A percentile compares a stretch with the other conserved stretches of the same genome.
phyloP scores from a whole-genome alignment of 2,329 filamentous ascomycete genomes.

The Aureobasidium namibiae region DNA sequence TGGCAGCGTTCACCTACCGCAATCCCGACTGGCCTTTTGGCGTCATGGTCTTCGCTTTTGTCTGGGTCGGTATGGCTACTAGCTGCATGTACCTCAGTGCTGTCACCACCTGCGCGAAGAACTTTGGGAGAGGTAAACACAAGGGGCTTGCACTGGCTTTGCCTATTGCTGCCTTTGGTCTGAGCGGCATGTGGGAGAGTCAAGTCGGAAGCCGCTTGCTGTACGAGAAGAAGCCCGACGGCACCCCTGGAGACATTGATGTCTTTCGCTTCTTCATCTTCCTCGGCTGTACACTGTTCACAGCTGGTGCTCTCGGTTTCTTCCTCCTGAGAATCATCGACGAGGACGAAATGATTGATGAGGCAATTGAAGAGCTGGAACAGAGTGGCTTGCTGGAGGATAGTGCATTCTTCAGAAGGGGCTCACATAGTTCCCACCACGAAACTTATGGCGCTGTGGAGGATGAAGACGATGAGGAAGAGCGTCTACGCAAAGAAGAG shows the following conservation, averaged over 20 bases:
- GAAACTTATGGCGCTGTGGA: constrained; percentile 56
- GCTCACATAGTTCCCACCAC: constrained; percentile 32
- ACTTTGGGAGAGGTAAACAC: constrained; percentile 83
- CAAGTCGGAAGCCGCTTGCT: constrained; percentile 75
- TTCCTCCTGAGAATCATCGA: constrained; percentile 72
- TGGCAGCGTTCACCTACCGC: constrained; percentile 72
- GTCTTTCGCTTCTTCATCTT: constrained; percentile 88
- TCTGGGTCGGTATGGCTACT: constrained; percentile 73
- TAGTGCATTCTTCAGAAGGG: constrained; percentile 60
- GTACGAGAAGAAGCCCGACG: constrained; percentile 59
- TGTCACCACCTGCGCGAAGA: constrained; percentile 96
- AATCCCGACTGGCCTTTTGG: constrained; percentile 62
- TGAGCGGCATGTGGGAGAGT: constrained; percentile 94
- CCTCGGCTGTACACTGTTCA: constrained; percentile 61
- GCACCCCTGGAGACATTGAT: constrained; percentile 51
- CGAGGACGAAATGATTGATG: constrained; percentile 80
- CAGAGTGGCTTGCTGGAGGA: constrained; percentile 74
- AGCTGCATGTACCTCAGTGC: constrained; percentile 82
- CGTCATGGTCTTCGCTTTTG: constrained; percentile 78
- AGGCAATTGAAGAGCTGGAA: constrained; percentile 84
- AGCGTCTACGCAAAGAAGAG: constrained; percentile 41
- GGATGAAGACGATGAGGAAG: constrained; percentile 39
- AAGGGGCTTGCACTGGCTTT: constrained; percentile 82
- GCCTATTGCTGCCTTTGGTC: constrained; percentile 84
- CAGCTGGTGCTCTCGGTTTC: constrained; percentile 63